Base-by-base conservation (phyloP, 1,139 yeast genomes). In the Meyerozyma guilliermondii region DNA sequence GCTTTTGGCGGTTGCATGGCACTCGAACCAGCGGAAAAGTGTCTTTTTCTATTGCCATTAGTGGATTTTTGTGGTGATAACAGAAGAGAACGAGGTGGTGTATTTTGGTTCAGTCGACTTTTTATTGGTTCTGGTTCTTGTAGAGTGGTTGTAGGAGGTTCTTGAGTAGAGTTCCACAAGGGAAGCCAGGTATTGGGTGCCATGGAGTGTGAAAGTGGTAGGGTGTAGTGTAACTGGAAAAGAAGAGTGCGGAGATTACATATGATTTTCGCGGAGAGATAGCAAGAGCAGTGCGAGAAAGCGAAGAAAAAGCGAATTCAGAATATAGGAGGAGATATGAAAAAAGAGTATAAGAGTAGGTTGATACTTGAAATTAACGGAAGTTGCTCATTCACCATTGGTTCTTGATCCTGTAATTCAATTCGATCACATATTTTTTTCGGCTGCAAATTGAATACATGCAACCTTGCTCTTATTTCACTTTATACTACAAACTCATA, bases 121-220 rank as follows among this genome's bases (percentile, higher is more conserved):
- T 11, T 8, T 29, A 5, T 13, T 13, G 33, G 28, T 7, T 26
- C 13, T 26, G 28, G 28, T 26, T 10, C 28, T 26, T 10, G 13
- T n/a, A 26, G 4, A 26, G 28, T n/a, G 11, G 11, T n/a, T 8
- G 3, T 16, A 29, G 33, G 14, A 7, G 30, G 33, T 16, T 29
- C 33, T 18, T 29, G 33, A 7, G 24, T 18, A 10, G 36, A 17
- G 24, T 33, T 33, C 36, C 36, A 33, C 24, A 33, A 20, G 11
- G 36, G 36, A 33, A 33, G 36, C 36, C 36, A 33, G 11, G 36
- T n/a, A 20, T 16, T 33, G 14, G 36, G 36, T 18, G 36, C 36
- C 36, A 33, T 33, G 11, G 13, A 14, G 33, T 5, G 18, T 4
- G 22, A 20, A 13, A n/a, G n/a, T 29, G 9, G 33, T 7, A n/a